A percentile compares a stretch with the other conserved stretches of the same genome.
phyloP scores from a whole-genome alignment of 805 yeast species.

The Lipomyces oligophaga region DNA sequence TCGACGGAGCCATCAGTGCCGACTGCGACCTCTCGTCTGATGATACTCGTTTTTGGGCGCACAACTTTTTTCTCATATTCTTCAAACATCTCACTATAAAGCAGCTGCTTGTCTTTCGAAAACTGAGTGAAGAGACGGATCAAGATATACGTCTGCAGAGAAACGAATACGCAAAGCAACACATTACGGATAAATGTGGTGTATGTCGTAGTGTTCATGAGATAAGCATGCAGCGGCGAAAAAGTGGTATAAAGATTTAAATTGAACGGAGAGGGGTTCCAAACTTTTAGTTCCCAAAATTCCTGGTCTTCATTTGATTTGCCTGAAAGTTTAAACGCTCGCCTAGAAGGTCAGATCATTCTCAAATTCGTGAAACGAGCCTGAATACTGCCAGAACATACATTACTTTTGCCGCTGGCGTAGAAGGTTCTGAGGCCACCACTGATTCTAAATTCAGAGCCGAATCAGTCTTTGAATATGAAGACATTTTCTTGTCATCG shows the following conservation, averaged over 20 bases:
- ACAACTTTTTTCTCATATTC: conserved; percentile 64
- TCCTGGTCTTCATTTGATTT: too few species aligned
- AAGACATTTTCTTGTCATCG: conserved; percentile 13
- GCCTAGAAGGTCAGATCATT: too few species aligned
- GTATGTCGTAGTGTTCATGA: conserved; percentile 42
- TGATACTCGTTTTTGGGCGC: conserved; percentile 51
- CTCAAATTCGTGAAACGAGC: too few species aligned
- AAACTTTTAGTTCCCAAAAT: conserved; percentile 54
- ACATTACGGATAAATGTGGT: conserved; percentile 35
- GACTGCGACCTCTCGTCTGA: conserved; percentile 56
- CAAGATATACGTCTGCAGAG: conserved; percentile 42
- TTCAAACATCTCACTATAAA: conserved; percentile 56
- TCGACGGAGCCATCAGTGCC: conserved; percentile 36
- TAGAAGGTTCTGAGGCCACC: too few species aligned
- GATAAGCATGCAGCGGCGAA: conserved; percentile 54
- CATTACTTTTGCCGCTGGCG: too few species aligned
- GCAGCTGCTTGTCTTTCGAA: conserved; percentile 55
- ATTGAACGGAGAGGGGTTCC: conserved; percentile 64
- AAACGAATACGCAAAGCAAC: conserved; percentile 38
- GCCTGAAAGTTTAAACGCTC: not conserved
- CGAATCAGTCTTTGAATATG: too few species aligned
- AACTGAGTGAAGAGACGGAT: conserved; percentile 46
- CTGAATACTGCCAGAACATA: not conserved
- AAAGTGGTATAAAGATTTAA: conserved; percentile 50
- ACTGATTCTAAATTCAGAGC: too few species aligned